These are phyloP conservation scores for Penicillium samsonianum DNA, from an alignment of 495 filamentous ascomycete genomes.

Conservation along the genomic window DNA sequence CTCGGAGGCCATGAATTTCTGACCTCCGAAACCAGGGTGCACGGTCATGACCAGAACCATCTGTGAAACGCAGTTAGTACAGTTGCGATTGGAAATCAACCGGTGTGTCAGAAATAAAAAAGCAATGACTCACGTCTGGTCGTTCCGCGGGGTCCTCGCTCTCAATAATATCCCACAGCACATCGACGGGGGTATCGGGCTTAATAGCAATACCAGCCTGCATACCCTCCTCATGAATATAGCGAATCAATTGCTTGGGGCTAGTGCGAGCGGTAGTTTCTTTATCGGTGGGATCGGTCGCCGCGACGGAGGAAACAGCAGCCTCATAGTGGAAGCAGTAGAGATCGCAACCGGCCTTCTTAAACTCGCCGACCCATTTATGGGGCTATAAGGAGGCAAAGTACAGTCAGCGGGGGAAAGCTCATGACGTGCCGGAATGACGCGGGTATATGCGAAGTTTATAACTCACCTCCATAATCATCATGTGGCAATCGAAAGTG, in stretches of 20 bases:
- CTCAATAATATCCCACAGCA: slow-evolving; percentile 87
- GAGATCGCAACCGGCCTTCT: slow-evolving; percentile 90
- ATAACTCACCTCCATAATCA: slow-evolving; percentile 84
- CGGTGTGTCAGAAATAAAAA: not conserved
- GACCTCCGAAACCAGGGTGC: slow-evolving; percentile 94
- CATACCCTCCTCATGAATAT: slow-evolving; percentile 86
- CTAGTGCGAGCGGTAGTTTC: slow-evolving; percentile 66
- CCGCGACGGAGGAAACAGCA: slow-evolving; percentile 79
- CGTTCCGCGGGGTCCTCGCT: slow-evolving; percentile 66
- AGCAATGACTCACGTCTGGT: slow-evolving; percentile 73
- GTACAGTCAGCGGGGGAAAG: not conserved
- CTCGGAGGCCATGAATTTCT: slow-evolving; percentile 96
- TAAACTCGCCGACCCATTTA: slow-evolving; percentile 95
- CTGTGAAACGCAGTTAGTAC: slow-evolving; percentile 45
- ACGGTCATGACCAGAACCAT: slow-evolving; percentile 99
- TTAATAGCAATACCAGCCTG: slow-evolving; percentile 95
- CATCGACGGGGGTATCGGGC: slow-evolving; percentile 84
- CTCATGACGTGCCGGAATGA: not conserved
- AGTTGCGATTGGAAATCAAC: not conserved
- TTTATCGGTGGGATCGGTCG: slow-evolving; percentile 70
- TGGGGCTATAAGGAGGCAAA: slow-evolving; percentile 66
- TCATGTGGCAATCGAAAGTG: slow-evolving; percentile 99
- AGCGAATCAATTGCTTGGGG: slow-evolving; percentile 81
- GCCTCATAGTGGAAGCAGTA: slow-evolving; percentile 99
- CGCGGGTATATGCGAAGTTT: not conserved